These are phyloP conservation scores for Pythium folliculosum DNA, from an alignment of 352 stramenopile genomes.

Conservation along the genomic window DNA sequence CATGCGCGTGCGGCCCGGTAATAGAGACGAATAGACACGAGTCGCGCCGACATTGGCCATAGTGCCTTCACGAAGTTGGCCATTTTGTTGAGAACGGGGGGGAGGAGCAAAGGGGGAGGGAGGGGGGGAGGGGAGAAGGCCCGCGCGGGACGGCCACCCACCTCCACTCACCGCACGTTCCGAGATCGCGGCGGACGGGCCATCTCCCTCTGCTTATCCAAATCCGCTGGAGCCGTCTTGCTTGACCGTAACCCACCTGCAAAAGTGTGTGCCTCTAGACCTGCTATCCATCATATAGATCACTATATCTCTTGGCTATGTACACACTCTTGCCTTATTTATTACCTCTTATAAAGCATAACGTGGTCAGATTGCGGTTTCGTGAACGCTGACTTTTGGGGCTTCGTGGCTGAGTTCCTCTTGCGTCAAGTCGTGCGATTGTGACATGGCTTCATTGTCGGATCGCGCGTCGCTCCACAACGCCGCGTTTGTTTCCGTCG, in stretches of 20 bases:
- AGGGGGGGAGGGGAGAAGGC: neutral
- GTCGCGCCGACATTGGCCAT: neutral
- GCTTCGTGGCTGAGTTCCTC: neutral
- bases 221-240: neutral
- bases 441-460: conserved; percentile 21
- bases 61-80: no score
- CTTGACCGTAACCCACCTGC: neutral
- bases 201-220: neutral
- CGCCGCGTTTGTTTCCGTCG: no score
- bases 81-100: no score
- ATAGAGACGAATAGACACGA: neutral
- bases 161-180: neutral
- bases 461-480: no score
- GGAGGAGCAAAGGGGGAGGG: neutral
- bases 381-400: conserved; percentile 4
- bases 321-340: neutral
- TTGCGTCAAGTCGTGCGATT: conserved; percentile 10
- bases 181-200: conserved; percentile 14
- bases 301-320: neutral
- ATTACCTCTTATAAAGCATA: conserved; percentile 15
- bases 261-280: conserved; percentile 12
- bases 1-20: neutral
- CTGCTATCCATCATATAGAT: conserved; percentile 4
- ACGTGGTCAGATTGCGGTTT: neutral
- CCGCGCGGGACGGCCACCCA: conserved; percentile 1